Evolutionary conservation across 164 flowering plant genomes (phyloP).

Genomic region (Nelumbo lutea): DNA sequence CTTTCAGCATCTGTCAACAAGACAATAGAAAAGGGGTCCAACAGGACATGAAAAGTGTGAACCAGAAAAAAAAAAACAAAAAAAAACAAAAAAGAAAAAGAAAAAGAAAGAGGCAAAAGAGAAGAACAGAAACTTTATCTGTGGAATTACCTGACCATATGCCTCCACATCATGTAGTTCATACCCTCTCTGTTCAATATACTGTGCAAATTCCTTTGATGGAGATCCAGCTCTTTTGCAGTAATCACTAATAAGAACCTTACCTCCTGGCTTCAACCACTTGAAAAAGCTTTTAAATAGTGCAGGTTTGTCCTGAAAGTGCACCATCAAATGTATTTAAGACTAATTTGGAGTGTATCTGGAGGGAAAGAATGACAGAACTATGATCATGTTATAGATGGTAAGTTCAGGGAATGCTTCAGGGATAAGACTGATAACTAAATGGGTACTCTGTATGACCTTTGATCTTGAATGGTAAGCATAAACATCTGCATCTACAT

Average conservation of each 20-base stretch:
- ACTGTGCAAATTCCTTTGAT: slow-evolving; percentile 62
- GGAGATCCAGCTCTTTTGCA: slow-evolving; percentile 71
- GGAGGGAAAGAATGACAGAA: too few species aligned
- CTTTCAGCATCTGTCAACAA: slow-evolving; percentile 73
- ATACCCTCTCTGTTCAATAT: slow-evolving; percentile 90
- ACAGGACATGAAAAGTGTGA: background rate
- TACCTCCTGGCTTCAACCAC: slow-evolving; percentile 98
- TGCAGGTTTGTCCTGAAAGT: slow-evolving; percentile 86
- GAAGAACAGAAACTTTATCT: background rate
- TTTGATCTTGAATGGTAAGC: too few species aligned
- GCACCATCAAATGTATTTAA: slow-evolving; percentile 1
- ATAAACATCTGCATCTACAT: too few species aligned
- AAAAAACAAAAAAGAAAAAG: background rate
- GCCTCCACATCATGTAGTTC: slow-evolving; percentile 85
- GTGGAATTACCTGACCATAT: slow-evolving; percentile 79
- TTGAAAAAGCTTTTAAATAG: slow-evolving; percentile 74
- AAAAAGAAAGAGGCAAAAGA: background rate
- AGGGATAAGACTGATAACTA: too few species aligned
- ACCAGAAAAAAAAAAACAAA: background rate
- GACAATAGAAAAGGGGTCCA: background rate
- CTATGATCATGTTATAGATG: too few species aligned
- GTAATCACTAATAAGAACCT: slow-evolving; percentile 89
- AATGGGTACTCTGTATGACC: too few species aligned
- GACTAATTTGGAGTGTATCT: background rate
- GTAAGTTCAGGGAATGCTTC: too few species aligned